Base-by-base conservation (phyloP, 768 basidiomycete genomes). In the Lentinula edodes region DNA sequence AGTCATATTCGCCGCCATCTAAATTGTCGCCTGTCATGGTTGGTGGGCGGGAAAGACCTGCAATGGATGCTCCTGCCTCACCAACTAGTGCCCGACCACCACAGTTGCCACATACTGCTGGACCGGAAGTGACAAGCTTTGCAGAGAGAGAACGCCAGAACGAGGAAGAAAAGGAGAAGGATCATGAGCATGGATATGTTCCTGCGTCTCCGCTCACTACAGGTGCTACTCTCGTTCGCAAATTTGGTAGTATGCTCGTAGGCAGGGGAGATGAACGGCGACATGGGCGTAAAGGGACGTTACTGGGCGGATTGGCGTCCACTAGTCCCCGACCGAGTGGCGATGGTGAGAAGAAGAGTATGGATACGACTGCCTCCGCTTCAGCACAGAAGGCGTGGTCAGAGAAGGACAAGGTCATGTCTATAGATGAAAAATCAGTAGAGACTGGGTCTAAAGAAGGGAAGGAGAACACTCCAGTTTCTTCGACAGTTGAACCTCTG, bases 221-320 rank as follows among this genome's bases (percentile, higher is more conserved):
- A 54, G 86, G 88, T 18, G 83, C 87, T 54, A 88, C 87, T 28
- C 80, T 92, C n/a, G 88, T 89, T 62, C 79, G 88, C 72, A 87
- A 84, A 76, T 90, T 92, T 68, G 89, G 89, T 45, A 89, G 85
- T 62, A 71, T 92, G 67, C 73, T 90, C 41, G 82, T 82, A 32
- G 82, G 80, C 20, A 71, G 75, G 58, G 72, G 74, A 5, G 80
- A 82, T 61, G 68, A 36, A 48, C 39, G 77, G 63, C 69, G 71
- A 41, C 66, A 74, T 64, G 67, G 68, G 38, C 70, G 78, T 64
- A 80, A 86, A 32, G 80, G 80, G 50, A 84, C 79, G 53, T 80
- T 85, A 60, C 73, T 86, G 54, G 55, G 55, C 23, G 53, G 53
- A 6, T 36, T 39, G 12, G 15, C 36, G 6, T 54, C 53, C 16